phyloP scores from a whole-genome alignment of 1,284 basidiomycete species.

The Jaminaea rosea region DNA sequence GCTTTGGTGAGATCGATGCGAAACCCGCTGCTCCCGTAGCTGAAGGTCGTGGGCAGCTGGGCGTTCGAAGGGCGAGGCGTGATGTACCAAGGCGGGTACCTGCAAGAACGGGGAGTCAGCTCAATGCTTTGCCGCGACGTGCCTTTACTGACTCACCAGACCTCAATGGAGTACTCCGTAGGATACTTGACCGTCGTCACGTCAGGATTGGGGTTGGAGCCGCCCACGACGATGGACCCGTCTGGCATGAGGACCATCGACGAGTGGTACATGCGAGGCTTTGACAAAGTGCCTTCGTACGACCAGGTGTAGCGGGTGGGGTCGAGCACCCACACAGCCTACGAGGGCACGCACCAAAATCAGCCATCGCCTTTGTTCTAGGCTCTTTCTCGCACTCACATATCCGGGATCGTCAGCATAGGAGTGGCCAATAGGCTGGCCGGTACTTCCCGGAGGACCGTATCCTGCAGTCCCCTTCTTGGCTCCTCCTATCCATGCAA shows the following conservation, averaged over 20 bases:
- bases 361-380: too few relatives aligned
- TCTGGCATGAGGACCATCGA: conserved; percentile 33
- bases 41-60: conserved; percentile 19
- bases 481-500: conserved; percentile 38
- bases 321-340: too few relatives aligned
- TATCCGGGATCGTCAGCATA: conserved; percentile 37
- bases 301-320: too few relatives aligned
- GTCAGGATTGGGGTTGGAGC: conserved; percentile 37
- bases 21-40: conserved; percentile 33
- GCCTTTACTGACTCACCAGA: conserved; percentile 11
- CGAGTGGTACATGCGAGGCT: conserved; percentile 37
- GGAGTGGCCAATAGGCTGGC: conserved; percentile 38
- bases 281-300: too few relatives aligned
- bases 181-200: conserved; percentile 14
- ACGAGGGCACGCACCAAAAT: too few relatives aligned
- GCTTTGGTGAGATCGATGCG: conserved; percentile 16
- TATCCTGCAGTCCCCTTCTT: conserved; percentile 38
- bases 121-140: too few relatives aligned
- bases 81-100: conserved; percentile 33
- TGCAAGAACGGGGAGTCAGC: neutral
- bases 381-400: too few relatives aligned
- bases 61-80: conserved; percentile 22
- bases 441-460: conserved; percentile 12
- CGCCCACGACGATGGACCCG: conserved; percentile 30
- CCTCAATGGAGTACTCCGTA: conserved; percentile 32